phyloP scores from a whole-genome alignment of 495 filamentous ascomycete species.

The Daldinia grandis region DNA sequence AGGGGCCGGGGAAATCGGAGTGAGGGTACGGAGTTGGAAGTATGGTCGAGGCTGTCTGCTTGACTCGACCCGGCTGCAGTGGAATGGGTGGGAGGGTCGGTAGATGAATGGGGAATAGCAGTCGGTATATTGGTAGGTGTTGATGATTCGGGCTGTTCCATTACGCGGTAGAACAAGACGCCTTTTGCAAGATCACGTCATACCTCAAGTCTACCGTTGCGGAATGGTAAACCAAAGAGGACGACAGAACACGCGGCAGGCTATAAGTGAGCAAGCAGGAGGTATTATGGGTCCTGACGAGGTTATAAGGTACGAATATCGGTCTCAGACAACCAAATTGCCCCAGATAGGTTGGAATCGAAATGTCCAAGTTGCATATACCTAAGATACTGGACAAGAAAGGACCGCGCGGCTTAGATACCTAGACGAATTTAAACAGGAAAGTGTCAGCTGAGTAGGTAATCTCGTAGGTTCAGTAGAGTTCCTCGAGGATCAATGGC shows the following conservation, averaged over 20 bases:
- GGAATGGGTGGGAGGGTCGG: slow-evolving; percentile 20
- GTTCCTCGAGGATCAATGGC: slow-evolving; percentile 3
- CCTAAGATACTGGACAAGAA: slow-evolving; percentile 2
- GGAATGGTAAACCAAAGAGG: slow-evolving; percentile 24
- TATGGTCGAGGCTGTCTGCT: slow-evolving; percentile 16
- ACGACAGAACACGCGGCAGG: slow-evolving; percentile 38
- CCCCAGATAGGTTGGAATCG: slow-evolving; percentile 3
- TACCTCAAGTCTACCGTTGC: slow-evolving; percentile 43
- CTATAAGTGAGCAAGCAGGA: slow-evolving; percentile 22
- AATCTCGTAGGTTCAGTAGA: background rate
- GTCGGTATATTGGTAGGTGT: slow-evolving; percentile 40
- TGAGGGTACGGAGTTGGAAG: slow-evolving; percentile 48
- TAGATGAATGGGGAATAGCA: slow-evolving; percentile 33
- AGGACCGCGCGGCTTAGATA: slow-evolving; percentile 7
- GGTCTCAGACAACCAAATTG: slow-evolving; percentile 16
- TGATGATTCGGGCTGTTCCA: slow-evolving; percentile 52
- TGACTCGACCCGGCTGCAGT: slow-evolving; percentile 27
- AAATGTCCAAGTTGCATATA: slow-evolving; percentile 18
- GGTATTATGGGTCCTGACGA: slow-evolving; percentile 11
- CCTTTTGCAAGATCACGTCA: slow-evolving; percentile 48
- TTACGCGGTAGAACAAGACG: slow-evolving; percentile 51
- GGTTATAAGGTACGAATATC: slow-evolving; percentile 15
- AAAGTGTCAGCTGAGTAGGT: slow-evolving; percentile 15
- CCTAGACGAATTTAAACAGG: slow-evolving; percentile 8
- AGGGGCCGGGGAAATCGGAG: slow-evolving; percentile 61